Conservation (phyloP, 2,329 filamentous ascomycete species). For the Xylariaceae sp. region DNA sequence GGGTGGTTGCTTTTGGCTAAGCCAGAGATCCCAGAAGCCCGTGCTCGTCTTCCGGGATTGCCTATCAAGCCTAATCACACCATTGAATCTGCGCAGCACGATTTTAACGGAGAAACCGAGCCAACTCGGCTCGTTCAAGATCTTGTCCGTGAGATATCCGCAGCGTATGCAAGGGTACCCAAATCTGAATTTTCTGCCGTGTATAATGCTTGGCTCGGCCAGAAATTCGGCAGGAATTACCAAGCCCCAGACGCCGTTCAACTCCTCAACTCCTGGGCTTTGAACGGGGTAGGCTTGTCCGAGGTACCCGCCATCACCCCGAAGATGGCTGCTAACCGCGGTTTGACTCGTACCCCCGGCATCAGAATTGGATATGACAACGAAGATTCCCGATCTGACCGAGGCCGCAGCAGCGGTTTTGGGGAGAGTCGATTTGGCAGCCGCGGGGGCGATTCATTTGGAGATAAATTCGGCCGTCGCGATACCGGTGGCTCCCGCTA, state of each 20-base stretch:
- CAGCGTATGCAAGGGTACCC: slow-evolving; percentile 40
- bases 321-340: slow-evolving; percentile 15
- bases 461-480: too few species aligned
- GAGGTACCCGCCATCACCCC: slow-evolving; percentile 39
- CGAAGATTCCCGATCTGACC: slow-evolving; percentile 3
- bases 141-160: slow-evolving; percentile 39
- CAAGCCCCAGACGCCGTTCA: slow-evolving; percentile 35
- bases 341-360: slow-evolving; percentile 23
- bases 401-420: slow-evolving; percentile 2
- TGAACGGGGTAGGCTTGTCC: slow-evolving; percentile 47
- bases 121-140: slow-evolving; percentile 29
- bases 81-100: slow-evolving; percentile 48
- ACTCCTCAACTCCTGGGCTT: slow-evolving; percentile 50
- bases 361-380: slow-evolving; percentile 21
- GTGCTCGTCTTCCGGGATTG: slow-evolving; percentile 50
- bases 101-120: slow-evolving; percentile 38
- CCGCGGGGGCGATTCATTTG: too few species aligned
- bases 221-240: slow-evolving; percentile 34
- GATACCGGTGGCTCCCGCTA: too few species aligned
- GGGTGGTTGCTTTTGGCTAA: slow-evolving; percentile 63
- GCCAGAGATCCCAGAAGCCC: slow-evolving; percentile 45
- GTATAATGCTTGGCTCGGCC: slow-evolving; percentile 57
- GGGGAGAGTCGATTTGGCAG: background rate
- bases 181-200: slow-evolving; percentile 37
- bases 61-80: slow-evolving; percentile 54